A percentile compares a stretch with the other conserved stretches of the same genome.
phyloP scores from a whole-genome alignment of 2,329 filamentous ascomycete genomes.

The Monilinia aucupariae region DNA sequence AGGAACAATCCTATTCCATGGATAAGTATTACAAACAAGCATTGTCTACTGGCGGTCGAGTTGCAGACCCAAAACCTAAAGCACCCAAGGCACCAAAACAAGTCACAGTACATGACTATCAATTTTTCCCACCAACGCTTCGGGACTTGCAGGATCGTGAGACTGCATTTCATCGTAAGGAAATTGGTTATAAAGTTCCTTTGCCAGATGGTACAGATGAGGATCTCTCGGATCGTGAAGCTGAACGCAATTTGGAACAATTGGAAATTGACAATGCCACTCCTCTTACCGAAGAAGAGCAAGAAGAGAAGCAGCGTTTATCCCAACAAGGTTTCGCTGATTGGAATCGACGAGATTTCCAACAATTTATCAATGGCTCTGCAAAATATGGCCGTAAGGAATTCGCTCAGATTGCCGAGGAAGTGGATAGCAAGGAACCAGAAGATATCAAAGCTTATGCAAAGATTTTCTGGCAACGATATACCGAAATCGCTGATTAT shows the following conservation, averaged over 20 bases:
- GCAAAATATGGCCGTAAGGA: constrained; percentile 86
- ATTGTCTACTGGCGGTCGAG: constrained; percentile 70
- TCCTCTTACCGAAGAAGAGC: constrained; percentile 82
- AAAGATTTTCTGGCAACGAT: constrained; percentile 93
- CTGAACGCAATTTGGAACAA: constrained; percentile 81
- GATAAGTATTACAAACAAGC: constrained; percentile 97
- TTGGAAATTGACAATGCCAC: constrained; percentile 89
- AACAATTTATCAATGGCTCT: constrained; percentile 94
- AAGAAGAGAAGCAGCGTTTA: constrained; percentile 76
- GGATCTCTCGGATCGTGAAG: constrained; percentile 78
- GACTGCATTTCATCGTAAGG: constrained; percentile 91
- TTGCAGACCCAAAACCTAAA: constrained; percentile 84
- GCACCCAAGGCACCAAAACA: constrained; percentile 95
- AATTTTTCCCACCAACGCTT: constrained; percentile 85
- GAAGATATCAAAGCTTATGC: constrained; percentile 87
- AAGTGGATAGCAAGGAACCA: constrained; percentile 84
- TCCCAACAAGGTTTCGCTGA: constrained; percentile 82
- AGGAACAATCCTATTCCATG: constrained; percentile 96
- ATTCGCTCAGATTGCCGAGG: constrained; percentile 77
- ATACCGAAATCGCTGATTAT: constrained; percentile 84
- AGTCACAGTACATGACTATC: constrained; percentile 86
- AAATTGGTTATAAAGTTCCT: constrained; percentile 91
- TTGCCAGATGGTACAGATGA: constrained; percentile 84
- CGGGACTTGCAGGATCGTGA: constrained; percentile 91
- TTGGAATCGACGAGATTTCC: constrained; percentile 97